Conservation (phyloP, 2,329 filamentous ascomycete genomes). For the Zarea fungicola region DNA sequence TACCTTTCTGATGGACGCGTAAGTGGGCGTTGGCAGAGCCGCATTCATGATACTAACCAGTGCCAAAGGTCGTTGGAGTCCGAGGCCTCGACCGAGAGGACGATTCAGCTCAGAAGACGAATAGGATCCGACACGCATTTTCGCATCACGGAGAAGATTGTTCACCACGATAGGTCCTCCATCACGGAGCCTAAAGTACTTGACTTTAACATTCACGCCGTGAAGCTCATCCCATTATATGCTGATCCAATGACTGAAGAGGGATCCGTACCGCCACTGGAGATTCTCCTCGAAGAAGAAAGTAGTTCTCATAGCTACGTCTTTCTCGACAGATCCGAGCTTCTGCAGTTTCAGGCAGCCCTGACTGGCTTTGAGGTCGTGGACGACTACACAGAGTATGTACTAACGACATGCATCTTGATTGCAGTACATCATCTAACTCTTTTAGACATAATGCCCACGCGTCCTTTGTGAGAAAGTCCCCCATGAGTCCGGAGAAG, state of each 20-base stretch:
- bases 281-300: constrained; percentile 21
- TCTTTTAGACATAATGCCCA: constrained; percentile 21
- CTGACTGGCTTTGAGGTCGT: constrained; percentile 21
- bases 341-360: constrained; percentile 22
- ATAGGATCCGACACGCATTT: constrained; percentile 16
- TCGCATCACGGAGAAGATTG: constrained; percentile 16
- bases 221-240: constrained; percentile 19
- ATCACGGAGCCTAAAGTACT: constrained; percentile 2
- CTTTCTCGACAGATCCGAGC: constrained; percentile 17
- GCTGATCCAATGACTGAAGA: constrained; percentile 15
- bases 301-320: constrained; percentile 17
- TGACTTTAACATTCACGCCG: constrained; percentile 17
- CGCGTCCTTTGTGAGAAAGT: constrained; percentile 13
- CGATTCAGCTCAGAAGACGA: constrained; percentile 17
- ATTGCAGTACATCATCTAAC: constrained; percentile 15
- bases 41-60: no score
- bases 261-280: constrained; percentile 8
- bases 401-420: neutral
- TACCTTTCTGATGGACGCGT: no score
- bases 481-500: neutral
- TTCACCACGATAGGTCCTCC: neutral
- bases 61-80: no score
- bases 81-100: constrained; percentile 1
- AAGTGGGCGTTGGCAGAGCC: no score
- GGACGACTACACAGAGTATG: constrained; percentile 17